Conservation (phyloP, 345 rosid genomes). For the Barbarea vulgaris region DNA sequence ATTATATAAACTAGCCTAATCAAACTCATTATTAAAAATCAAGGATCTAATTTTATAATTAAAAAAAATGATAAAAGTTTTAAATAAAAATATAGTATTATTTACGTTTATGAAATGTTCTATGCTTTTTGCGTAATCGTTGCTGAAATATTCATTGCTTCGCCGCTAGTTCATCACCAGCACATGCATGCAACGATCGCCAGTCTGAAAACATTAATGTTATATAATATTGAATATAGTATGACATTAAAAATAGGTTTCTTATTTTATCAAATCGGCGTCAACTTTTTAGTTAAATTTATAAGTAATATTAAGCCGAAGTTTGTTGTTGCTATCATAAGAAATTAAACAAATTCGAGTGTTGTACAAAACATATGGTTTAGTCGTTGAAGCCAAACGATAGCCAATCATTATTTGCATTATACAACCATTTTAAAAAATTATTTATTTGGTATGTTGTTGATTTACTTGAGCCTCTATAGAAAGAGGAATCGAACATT, state of each 20-base stretch:
- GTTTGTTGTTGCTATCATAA: conserved; percentile 18
- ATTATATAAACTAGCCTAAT: not conserved
- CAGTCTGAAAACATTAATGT: conserved; percentile 30
- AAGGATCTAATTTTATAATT: not conserved
- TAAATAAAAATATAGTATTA: too few species aligned
- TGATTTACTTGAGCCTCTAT: not conserved
- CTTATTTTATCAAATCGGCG: conserved; percentile 32
- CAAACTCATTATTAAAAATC: not conserved
- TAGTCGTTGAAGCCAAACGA: conserved; percentile 18
- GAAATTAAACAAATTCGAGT: not conserved
- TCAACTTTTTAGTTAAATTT: conserved; percentile 13
- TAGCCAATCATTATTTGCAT: conserved; percentile 32
- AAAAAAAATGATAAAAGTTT: too few species aligned
- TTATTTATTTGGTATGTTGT: not conserved
- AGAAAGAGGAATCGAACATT: not conserved
- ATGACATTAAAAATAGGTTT: not conserved
- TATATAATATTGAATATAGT: conserved; percentile 9
- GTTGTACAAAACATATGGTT: not conserved
- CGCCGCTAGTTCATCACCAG: conserved; percentile 35
- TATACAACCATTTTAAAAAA: not conserved
- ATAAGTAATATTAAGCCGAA: conserved; percentile 21
- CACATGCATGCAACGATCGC: conserved; percentile 42
- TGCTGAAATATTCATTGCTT: conserved; percentile 44
- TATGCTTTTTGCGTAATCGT: conserved; percentile 27
- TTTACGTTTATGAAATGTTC: not conserved